Evolutionary conservation across 805 yeast species (phyloP).

Genomic region (Candida railenensis): DNA sequence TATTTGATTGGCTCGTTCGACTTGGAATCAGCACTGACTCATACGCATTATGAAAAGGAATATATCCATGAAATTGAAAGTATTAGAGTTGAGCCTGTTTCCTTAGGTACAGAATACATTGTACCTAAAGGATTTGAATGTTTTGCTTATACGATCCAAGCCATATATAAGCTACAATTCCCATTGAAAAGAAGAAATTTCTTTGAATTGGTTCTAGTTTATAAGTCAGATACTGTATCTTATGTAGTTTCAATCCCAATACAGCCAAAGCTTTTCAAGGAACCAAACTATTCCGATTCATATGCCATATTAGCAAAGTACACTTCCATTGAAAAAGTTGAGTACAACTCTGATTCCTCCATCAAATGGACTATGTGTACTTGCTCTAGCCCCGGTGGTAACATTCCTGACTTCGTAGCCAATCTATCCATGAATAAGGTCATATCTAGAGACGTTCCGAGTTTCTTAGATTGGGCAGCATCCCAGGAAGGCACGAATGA

Average conservation of each 20-base stretch:
- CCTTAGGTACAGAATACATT: conserved; percentile 12
- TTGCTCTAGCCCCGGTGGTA: conserved; percentile 38
- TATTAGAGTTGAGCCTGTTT: conserved; percentile 19
- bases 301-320: conserved; percentile 30
- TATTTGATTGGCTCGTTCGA: conserved; percentile 8
- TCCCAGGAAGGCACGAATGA: not conserved
- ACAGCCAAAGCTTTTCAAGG: conserved; percentile 23
- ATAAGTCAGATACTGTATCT: conserved; percentile 15
- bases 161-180: conserved; percentile 34
- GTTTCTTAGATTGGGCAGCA: conserved; percentile 31
- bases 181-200: conserved; percentile 36
- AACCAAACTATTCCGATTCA: conserved; percentile 12
- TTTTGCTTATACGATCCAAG: conserved; percentile 28
- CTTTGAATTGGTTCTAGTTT: conserved; percentile 34
- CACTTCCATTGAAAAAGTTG: conserved; percentile 34
- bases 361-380: conserved; percentile 39
- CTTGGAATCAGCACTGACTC: conserved; percentile 17
- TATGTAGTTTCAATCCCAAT: conserved; percentile 34
- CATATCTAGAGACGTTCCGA: conserved; percentile 41
- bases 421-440: conserved; percentile 29
- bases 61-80: conserved; percentile 34
- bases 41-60: conserved; percentile 34
- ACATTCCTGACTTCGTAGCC: conserved; percentile 36
- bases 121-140: conserved; percentile 11
- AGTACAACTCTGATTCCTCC: conserved; percentile 17